phyloP scores from a whole-genome alignment of 1,284 basidiomycete genomes.

The Pterula multifida region DNA sequence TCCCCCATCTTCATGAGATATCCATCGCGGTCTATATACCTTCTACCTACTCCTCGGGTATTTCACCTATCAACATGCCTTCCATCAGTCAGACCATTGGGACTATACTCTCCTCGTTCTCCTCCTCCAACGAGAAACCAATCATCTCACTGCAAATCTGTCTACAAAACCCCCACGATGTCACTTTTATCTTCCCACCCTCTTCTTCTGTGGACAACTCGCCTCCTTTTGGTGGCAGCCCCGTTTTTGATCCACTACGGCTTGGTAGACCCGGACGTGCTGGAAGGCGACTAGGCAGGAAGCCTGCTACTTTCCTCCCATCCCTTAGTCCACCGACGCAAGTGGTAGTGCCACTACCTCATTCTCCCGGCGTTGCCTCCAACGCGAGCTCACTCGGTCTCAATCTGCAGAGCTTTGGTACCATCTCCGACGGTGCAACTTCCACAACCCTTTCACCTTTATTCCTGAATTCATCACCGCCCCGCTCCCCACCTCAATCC shows the following conservation, averaged over 20 bases:
- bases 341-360: neutral
- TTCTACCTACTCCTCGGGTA: neutral
- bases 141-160: neutral
- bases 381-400: neutral
- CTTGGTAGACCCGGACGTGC: neutral
- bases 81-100: neutral
- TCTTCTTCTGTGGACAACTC: neutral
- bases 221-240: neutral
- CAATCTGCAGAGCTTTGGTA: neutral
- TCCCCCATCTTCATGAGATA: neutral
- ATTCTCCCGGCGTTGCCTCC: neutral
- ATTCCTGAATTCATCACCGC: neutral
- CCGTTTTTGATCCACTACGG: neutral
- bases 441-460: neutral
- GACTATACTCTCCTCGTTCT: neutral
- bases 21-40: neutral
- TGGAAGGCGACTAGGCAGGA: neutral
- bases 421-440: neutral
- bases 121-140: neutral
- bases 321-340: neutral
- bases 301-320: neutral
- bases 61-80: neutral
- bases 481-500: neutral
- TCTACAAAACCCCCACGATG: neutral
- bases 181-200: neutral